Conservation (phyloP, 331 rosid species). For the Stylosanthes scabra region DNA sequence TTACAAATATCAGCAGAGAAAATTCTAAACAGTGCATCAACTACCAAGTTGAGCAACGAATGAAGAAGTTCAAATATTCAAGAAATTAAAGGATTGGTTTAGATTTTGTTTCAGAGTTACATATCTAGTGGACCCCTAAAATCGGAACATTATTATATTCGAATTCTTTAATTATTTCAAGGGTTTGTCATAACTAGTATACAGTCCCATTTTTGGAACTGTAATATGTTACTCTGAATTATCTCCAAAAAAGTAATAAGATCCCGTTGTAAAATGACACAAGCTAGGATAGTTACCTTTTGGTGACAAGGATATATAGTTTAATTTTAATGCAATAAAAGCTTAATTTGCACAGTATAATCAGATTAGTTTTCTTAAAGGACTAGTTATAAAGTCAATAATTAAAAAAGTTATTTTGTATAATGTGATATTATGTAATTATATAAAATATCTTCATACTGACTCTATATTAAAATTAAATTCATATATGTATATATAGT, state of each 20-base stretch:
- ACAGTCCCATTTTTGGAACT: slow-evolving; percentile 1
- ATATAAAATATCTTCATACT: too few relatives aligned
- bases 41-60: not conserved
- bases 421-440: too few relatives aligned
- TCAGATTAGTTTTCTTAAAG: too few relatives aligned
- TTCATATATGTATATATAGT: too few relatives aligned
- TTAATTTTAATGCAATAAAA: too few relatives aligned
- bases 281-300: slow-evolving; percentile 12
- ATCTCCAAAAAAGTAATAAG: slow-evolving; percentile 33
- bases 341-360: too few relatives aligned
- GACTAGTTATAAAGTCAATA: too few relatives aligned
- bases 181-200: not conserved
- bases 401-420: too few relatives aligned
- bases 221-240: slow-evolving; percentile 8
- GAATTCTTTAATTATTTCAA: slow-evolving; percentile 38
- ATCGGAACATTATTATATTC: slow-evolving; percentile 42
- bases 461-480: too few relatives aligned
- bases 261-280: slow-evolving; percentile 5
- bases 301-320: not conserved
- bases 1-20: not conserved
- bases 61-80: not conserved
- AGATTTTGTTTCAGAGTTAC: slow-evolving; percentile 49
- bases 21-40: not conserved
- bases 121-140: slow-evolving; percentile 45
- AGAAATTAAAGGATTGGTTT: slow-evolving; percentile 26